Conservation (phyloP, 176 grass and related monocot species). For the Lolium multiflorum region DNA sequence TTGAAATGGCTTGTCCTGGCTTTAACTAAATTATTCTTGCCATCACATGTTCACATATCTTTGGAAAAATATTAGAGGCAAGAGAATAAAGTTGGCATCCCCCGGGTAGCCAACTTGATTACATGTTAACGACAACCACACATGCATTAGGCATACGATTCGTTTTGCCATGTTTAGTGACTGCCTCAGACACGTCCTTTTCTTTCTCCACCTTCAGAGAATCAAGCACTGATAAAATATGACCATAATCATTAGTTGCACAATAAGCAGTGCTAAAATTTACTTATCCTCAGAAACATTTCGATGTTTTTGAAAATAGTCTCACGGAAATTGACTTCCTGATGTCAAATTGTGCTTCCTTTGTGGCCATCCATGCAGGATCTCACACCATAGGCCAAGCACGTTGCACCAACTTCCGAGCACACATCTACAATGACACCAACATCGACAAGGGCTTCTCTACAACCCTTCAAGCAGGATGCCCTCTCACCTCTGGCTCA, state of each 20-base stretch:
- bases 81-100: conserved; percentile 12
- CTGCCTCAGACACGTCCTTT: neutral
- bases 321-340: neutral
- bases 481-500: conserved; percentile 37
- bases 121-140: neutral
- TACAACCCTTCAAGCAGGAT: neutral
- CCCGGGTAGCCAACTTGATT: neutral
- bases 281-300: neutral
- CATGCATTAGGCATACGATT: neutral
- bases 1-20: neutral
- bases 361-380: conserved; percentile 40
- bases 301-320: neutral
- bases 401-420: conserved; percentile 68
- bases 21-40: conserved; percentile 3
- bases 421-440: conserved; percentile 68
- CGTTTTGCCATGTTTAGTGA: neutral
- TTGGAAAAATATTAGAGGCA: neutral
- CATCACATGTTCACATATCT: conserved; percentile 13
- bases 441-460: conserved; percentile 52
- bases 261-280: neutral
- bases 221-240: neutral
- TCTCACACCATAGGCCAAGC: conserved; percentile 72
- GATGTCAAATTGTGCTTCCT: neutral
- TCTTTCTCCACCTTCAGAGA: neutral
- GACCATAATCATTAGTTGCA: neutral